Percentiles rank a stretch among this genome's conserved stretches.
Conservation (phyloP, 768 basidiomycete genomes). For the Chalciporus sphaerocephalus region DNA sequence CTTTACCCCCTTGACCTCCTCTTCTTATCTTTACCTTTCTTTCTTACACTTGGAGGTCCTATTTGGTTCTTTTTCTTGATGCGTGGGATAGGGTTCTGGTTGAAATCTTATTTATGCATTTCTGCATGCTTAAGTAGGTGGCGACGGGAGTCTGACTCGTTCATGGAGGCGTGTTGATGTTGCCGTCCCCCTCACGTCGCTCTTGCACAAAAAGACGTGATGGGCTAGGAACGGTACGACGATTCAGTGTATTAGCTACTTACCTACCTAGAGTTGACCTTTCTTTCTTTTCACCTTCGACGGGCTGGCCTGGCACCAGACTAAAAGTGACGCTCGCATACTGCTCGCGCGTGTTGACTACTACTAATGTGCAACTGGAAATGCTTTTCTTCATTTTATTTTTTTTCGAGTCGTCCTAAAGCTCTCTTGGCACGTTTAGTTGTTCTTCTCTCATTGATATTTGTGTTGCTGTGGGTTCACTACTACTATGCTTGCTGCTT, state of each 20-base stretch:
- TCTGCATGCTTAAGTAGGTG: slow-evolving; percentile 20
- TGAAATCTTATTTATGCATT: slow-evolving; percentile 25
- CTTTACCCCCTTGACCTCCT: not conserved
- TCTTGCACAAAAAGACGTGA: not conserved
- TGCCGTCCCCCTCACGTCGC: not conserved
- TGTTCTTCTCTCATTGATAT: not conserved
- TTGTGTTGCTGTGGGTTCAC: not conserved
- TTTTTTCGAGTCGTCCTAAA: not conserved
- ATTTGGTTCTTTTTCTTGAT: slow-evolving; percentile 10
- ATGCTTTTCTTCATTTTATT: not conserved
- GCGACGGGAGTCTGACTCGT: slow-evolving; percentile 7
- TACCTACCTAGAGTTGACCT: not conserved
- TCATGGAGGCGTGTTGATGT: slow-evolving; percentile 4
- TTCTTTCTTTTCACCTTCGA: not conserved
- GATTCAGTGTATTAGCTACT: slow-evolving; percentile 7
- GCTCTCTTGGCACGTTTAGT: not conserved
- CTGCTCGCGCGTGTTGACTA: not conserved
- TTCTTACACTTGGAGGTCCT: slow-evolving; percentile 1
- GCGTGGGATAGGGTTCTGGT: slow-evolving; percentile 15
- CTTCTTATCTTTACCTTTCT: not conserved
- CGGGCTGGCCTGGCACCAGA: slow-evolving; percentile 23
- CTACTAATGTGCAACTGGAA: slow-evolving; percentile 15
- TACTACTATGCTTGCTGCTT: not conserved
- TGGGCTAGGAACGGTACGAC: not conserved
- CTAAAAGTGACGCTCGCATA: too few relatives aligned